Percentiles rank a stretch among this genome's conserved stretches.
Conservation (phyloP, 1,284 basidiomycete species). For the Vanrija sp. region DNA sequence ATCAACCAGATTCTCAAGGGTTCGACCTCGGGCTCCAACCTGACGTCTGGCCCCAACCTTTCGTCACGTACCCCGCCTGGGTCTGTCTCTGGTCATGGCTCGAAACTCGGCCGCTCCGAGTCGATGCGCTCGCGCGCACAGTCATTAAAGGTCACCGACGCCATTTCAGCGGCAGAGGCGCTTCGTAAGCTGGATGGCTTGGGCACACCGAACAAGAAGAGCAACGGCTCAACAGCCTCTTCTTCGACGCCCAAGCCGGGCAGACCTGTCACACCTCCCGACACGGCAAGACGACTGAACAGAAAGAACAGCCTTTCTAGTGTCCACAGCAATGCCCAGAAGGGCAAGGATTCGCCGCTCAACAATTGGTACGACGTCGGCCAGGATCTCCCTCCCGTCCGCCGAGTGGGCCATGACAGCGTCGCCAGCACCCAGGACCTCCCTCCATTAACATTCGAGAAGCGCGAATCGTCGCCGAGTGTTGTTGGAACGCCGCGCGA, state of each 20-base stretch:
- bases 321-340: neutral
- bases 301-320: conserved; percentile 9
- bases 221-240: conserved; percentile 25
- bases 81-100: conserved; percentile 40
- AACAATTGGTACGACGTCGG: conserved; percentile 33
- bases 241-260: conserved; percentile 47
- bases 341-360: conserved; percentile 26
- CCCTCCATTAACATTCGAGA: conserved; percentile 42
- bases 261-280: conserved; percentile 65
- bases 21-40: conserved; percentile 48
- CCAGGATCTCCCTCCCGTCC: neutral
- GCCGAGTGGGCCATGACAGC: conserved; percentile 1
- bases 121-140: conserved; percentile 14
- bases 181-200: conserved; percentile 90
- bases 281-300: conserved; percentile 2
- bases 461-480: conserved; percentile 84
- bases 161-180: conserved; percentile 84
- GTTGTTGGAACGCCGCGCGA: conserved; percentile 57
- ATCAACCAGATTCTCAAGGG: conserved; percentile 75
- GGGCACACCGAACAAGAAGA: conserved; percentile 59
- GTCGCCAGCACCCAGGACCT: conserved; percentile 9
- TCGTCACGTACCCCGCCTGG: conserved; percentile 5
- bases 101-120: conserved; percentile 8
- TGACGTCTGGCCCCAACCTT: conserved; percentile 40
- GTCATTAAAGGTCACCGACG: conserved; percentile 41